A percentile compares a stretch with the other conserved stretches of the same genome.
These are phyloP conservation scores for Scheffersomyces lignicola DNA, from an alignment of 1,139 yeast species.

Conservation along the genomic window DNA sequence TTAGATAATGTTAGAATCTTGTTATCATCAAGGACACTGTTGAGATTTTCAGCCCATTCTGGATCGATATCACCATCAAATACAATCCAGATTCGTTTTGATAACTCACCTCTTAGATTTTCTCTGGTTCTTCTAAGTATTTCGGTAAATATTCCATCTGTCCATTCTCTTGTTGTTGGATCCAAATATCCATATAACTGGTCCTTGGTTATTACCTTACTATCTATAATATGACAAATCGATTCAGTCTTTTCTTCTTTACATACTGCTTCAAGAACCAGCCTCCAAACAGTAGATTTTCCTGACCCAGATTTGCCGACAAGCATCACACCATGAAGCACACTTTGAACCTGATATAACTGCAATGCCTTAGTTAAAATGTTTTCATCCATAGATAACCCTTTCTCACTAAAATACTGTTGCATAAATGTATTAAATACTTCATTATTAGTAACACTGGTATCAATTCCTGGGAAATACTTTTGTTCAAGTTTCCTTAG, in stretches of 20 bases:
- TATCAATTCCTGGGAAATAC: conserved; percentile 22
- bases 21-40: conserved; percentile 90
- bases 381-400: conserved; percentile 25
- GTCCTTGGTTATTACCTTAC: conserved; percentile 71
- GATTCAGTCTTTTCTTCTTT: conserved; percentile 35
- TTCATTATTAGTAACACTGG: conserved; percentile 13
- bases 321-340: conserved; percentile 79
- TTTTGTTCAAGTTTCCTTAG: conserved; percentile 32
- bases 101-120: conserved; percentile 58
- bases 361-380: conserved; percentile 66
- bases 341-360: conserved; percentile 58
- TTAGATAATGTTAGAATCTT: conserved; percentile 78
- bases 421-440: conserved; percentile 16
- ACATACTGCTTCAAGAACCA: conserved; percentile 48
- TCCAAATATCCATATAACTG: conserved; percentile 73
- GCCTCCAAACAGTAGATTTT: conserved; percentile 58
- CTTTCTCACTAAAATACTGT: conserved; percentile 16
- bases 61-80: conserved; percentile 97
- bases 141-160: conserved; percentile 80
- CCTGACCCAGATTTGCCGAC: conserved; percentile 82
- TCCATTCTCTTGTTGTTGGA: conserved; percentile 84
- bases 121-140: conserved; percentile 61
- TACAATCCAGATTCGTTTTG: conserved; percentile 69
- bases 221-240: conserved; percentile 56
- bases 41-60: conserved; percentile 87